phyloP scores from a whole-genome alignment of 2,329 filamentous ascomycete species.

The Pseudocercospora vitis region DNA sequence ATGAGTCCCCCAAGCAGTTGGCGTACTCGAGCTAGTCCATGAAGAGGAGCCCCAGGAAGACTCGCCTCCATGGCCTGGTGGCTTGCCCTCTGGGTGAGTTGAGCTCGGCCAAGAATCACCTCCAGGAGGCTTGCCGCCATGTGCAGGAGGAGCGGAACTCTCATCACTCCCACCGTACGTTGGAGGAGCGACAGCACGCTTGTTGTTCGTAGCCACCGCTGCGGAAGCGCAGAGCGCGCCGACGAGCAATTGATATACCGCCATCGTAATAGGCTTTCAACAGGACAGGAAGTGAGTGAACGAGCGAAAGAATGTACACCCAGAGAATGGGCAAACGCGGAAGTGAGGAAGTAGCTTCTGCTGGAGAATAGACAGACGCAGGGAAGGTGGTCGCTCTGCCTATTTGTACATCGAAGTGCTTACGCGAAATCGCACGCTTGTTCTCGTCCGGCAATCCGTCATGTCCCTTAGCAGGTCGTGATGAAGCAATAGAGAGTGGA shows the following conservation, averaged over 20 bases:
- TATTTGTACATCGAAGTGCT: slow-evolving; percentile 12
- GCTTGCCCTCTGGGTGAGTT: background rate
- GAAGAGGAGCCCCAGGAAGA: slow-evolving; percentile 4
- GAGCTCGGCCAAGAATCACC: background rate
- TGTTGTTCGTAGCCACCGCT: slow-evolving; percentile 11
- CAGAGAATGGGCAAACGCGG: no score
- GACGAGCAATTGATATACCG: slow-evolving; percentile 12
- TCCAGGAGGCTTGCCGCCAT: background rate
- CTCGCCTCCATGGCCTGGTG: slow-evolving; percentile 7
- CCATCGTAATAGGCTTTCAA: slow-evolving; percentile 8
- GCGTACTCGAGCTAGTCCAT: background rate
- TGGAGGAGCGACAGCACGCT: slow-evolving; percentile 8
- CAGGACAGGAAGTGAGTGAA: background rate
- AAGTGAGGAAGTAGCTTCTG: slow-evolving; percentile 1
- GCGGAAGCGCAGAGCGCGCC: slow-evolving; percentile 14
- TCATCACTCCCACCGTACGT: slow-evolving; percentile 4
- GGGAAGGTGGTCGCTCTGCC: slow-evolving; percentile 6
- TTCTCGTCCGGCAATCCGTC: slow-evolving; percentile 9
- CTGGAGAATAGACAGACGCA: slow-evolving; percentile 3
- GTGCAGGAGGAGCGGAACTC: background rate
- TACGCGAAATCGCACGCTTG: background rate
- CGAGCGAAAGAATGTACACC: slow-evolving; percentile 3
- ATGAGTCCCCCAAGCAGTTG: background rate
- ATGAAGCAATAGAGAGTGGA: slow-evolving; percentile 4
- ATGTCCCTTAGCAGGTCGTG: slow-evolving; percentile 5